These are phyloP conservation scores for Ceratocystis cacaofunesta DNA, from an alignment of 2,329 filamentous ascomycete genomes.

Conservation along the genomic window DNA sequence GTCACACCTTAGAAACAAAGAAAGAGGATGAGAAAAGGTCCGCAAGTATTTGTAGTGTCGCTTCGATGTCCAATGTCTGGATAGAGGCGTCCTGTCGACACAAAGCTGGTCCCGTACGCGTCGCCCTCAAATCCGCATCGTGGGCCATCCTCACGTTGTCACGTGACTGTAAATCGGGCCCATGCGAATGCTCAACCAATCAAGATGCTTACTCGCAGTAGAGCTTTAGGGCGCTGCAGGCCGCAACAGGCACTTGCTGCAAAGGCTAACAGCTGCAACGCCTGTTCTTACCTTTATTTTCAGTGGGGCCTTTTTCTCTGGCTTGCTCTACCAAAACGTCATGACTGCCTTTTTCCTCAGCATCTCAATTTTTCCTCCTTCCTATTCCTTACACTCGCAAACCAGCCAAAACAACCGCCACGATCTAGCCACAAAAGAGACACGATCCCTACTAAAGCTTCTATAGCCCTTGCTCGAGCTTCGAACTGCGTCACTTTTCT, in stretches of 20 bases:
- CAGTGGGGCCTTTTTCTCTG: neutral
- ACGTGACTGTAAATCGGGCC: neutral
- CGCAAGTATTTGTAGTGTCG: no score
- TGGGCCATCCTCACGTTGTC: neutral
- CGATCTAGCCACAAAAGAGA: no score
- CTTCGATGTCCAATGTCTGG: no score
- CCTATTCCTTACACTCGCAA: neutral
- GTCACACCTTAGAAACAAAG: no score
- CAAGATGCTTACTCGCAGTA: neutral
- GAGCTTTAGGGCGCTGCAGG: neutral
- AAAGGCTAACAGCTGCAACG: neutral
- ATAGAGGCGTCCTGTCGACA: neutral
- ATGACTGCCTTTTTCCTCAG: slow-evolving; percentile 1
- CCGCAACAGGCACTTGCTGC: neutral
- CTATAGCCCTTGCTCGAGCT: neutral
- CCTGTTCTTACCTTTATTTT: neutral
- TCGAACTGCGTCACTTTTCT: neutral
- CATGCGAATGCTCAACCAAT: neutral
- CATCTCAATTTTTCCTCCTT: neutral
- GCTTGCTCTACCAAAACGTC: neutral
- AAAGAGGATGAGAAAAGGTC: no score
- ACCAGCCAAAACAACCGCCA: neutral
- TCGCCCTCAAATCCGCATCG: neutral
- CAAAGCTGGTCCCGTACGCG: neutral
- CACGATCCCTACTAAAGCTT: neutral